Conservation (phyloP, 441 rosid species). For the Cnidoscolus chayamansa region DNA sequence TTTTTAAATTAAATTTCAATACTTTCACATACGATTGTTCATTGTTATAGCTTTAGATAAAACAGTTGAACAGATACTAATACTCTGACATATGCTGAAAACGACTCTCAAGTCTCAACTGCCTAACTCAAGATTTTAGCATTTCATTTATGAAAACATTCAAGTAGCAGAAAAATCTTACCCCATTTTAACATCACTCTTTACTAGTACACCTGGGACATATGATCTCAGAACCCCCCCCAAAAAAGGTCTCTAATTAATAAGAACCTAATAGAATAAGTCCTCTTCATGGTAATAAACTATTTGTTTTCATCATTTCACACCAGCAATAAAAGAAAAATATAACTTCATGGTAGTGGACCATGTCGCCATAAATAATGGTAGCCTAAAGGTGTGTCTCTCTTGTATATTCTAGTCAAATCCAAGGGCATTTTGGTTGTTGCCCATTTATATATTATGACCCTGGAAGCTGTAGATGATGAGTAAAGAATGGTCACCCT, state of each 20-base stretch:
- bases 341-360: constrained; percentile 23
- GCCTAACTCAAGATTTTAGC: constrained; percentile 20
- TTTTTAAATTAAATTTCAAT: background rate
- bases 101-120: constrained; percentile 34
- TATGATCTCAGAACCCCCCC: background rate
- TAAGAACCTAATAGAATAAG: background rate
- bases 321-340: constrained; percentile 15
- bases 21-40: constrained; percentile 16
- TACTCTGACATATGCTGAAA: constrained; percentile 29
- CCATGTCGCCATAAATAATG: constrained; percentile 30
- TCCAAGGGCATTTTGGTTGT: constrained; percentile 22
- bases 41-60: constrained; percentile 18
- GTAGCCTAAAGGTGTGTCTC: background rate
- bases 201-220: constrained; percentile 8
- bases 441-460: background rate
- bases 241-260: too few relatives aligned
- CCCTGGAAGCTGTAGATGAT: constrained; percentile 16
- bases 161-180: background rate
- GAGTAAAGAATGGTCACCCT: constrained; percentile 9
- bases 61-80: background rate
- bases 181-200: constrained; percentile 1
- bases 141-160: constrained; percentile 19
- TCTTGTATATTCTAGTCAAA: constrained; percentile 19
- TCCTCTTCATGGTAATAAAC: background rate
- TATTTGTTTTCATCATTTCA: constrained; percentile 22